phyloP scores from a whole-genome alignment of 208 protist species.

The Leishmania gerbilli region DNA sequence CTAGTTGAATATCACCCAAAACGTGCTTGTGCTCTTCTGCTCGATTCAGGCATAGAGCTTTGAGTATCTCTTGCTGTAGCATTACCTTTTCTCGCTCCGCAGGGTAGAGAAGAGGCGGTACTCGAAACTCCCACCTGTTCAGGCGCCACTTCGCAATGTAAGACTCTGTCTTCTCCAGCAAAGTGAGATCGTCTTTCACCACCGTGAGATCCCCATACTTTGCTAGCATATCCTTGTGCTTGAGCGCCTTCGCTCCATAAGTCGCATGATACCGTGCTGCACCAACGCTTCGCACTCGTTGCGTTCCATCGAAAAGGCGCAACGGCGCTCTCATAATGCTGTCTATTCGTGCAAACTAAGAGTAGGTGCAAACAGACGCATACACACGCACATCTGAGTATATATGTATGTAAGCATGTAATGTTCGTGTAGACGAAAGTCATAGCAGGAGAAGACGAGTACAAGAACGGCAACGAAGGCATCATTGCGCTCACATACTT shows the following conservation, averaged over 20 bases:
- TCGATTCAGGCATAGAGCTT: slow-evolving; percentile 50
- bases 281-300: slow-evolving; percentile 5
- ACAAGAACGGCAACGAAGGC: background rate
- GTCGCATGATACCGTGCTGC: slow-evolving; percentile 47
- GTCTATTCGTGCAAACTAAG: background rate
- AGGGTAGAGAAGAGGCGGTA: slow-evolving; percentile 51
- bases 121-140: slow-evolving; percentile 88
- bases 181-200: slow-evolving; percentile 29
- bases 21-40: slow-evolving; percentile 45
- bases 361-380: slow-evolving; percentile 4
- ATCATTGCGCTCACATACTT: background rate
- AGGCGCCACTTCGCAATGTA: slow-evolving; percentile 70
- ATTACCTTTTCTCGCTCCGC: slow-evolving; percentile 57
- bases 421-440: background rate
- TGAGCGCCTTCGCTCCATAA: slow-evolving; percentile 53
- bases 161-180: slow-evolving; percentile 64
- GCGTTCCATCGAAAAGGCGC: slow-evolving; percentile 16
- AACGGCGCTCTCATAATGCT: background rate
- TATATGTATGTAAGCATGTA: background rate
- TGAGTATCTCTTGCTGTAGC: slow-evolving; percentile 72
- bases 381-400: background rate
- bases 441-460: background rate
- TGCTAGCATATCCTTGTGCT: slow-evolving; percentile 44
- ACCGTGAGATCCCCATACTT: slow-evolving; percentile 20
- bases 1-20: slow-evolving; percentile 44